A percentile compares a stretch with the other conserved stretches of the same genome.
Evolutionary conservation across 805 yeast species (phyloP).

Genomic region (Kregervanrija delftensis): DNA sequence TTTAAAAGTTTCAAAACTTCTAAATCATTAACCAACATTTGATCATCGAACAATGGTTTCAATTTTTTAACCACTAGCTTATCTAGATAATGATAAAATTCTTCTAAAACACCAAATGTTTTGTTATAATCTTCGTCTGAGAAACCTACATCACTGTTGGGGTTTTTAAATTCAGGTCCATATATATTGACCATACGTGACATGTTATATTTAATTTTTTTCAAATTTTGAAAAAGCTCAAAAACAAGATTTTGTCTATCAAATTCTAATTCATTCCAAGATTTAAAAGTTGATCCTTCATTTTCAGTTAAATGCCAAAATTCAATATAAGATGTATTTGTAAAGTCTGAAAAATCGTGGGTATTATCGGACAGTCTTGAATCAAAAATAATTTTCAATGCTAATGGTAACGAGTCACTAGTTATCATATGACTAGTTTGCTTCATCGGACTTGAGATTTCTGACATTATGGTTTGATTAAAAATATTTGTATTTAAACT

Average conservation of each 20-base stretch:
- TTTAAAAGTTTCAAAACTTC: conserved; percentile 18
- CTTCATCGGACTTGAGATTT: conserved; percentile 4
- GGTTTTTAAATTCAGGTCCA: conserved; percentile 20
- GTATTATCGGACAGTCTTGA: conserved; percentile 20
- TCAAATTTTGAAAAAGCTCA: conserved; percentile 21
- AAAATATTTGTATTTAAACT: conserved; percentile 2
- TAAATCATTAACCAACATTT: conserved; percentile 23
- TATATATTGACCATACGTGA: conserved; percentile 22
- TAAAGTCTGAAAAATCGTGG: conserved; percentile 19
- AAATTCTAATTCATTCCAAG: conserved; percentile 23
- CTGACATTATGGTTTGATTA: conserved; percentile 6
- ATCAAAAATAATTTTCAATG: conserved; percentile 19
- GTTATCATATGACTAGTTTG: not conserved
- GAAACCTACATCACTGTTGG: conserved; percentile 8
- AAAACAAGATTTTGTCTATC: conserved; percentile 25
- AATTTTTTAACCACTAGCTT: conserved; percentile 18
- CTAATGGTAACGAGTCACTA: conserved; percentile 13
- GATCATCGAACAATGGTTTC: conserved; percentile 23
- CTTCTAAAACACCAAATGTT: conserved; percentile 22
- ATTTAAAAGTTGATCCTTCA: conserved; percentile 14
- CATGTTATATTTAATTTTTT: conserved; percentile 21
- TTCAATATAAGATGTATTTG: conserved; percentile 19
- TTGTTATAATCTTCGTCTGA: conserved; percentile 19
- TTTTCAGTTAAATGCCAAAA: conserved; percentile 24
- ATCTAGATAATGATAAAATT: conserved; percentile 20